Evolutionary conservation across 2,329 filamentous ascomycete genomes (phyloP).

Genomic region (Aspergillus neoniger): DNA sequence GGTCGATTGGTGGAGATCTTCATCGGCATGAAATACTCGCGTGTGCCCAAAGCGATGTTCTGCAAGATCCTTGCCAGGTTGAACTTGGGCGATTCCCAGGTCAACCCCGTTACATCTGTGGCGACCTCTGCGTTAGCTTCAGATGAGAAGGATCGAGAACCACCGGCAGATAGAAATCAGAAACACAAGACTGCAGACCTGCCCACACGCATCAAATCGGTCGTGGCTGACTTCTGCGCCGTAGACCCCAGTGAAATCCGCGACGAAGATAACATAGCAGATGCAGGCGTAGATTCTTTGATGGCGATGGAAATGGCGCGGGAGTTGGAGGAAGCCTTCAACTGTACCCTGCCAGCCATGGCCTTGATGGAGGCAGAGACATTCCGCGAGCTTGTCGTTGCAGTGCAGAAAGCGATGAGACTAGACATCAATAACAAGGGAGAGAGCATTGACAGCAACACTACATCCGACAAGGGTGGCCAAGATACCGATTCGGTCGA

Average conservation of each 20-base stretch:
- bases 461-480: neutral
- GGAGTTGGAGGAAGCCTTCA: constrained; percentile 46
- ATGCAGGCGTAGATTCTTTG: constrained; percentile 53
- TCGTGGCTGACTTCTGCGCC: constrained; percentile 22
- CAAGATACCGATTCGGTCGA: neutral
- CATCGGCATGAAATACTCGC: constrained; percentile 33
- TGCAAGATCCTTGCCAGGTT: neutral
- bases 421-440: neutral
- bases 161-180: neutral
- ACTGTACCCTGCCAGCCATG: constrained; percentile 29
- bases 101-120: neutral
- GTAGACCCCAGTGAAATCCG: constrained; percentile 16
- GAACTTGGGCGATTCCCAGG: neutral
- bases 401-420: constrained; percentile 21
- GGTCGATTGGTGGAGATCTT: constrained; percentile 33
- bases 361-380: constrained; percentile 34
- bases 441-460: neutral
- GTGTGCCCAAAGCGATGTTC: constrained; percentile 27
- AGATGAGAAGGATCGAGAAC: neutral
- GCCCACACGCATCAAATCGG: constrained; percentile 11
- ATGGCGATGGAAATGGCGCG: constrained; percentile 52
- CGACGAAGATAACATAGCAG: constrained; percentile 17
- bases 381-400: constrained; percentile 32
- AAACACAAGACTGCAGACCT: neutral
- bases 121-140: neutral